Evolutionary conservation across 805 yeast species (phyloP), one percentile per base, ranked within the genome.

Genomic region (Saccharomycopsis lassenensis): DNA sequence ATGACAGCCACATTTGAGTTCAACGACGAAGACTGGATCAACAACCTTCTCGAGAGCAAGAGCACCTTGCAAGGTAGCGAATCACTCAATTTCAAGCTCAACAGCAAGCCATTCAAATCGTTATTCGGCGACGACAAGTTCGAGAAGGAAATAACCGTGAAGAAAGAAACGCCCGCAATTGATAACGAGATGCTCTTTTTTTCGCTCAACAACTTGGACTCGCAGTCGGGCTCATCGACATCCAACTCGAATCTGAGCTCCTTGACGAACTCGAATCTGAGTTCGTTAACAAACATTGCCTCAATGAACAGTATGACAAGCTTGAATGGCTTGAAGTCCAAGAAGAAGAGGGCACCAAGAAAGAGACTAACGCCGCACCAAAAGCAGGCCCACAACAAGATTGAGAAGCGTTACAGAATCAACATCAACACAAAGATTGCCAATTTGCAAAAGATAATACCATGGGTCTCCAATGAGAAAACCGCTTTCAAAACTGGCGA

Each of bases 381-480:
- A 55, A 74, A 77, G 46, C 72, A 72, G 48, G 83, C 83, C 0
- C 87, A 78, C 51, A 77, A 77, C 57, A 73, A 71, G 54, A 75
- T 78, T 44, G 86, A 78, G 50, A 74, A 77, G 51, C 67, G 77
- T 41, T 77, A 78, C 54, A 61, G 85, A 52, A 76, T 75, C 42
- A 77, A 77, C 53, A 76, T 78, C 52, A 77, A 77, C 51, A 71
- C 80, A 8, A 77, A 76, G 52, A 78, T 78, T 38, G 80, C 80
- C 3, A 74, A 74, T 21, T 56, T 77, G 36, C 82, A 76, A 50
- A 69, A 67, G 47, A 62, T 77, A 17, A 77, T 78, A 24, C 86
- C 86, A 8, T 71, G 78, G 73, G 71, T 76, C 36, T 69, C 77
- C 3, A 55, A 62, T 33, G 81, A 74, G 41, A 69, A 69, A 44